Base-by-base conservation (phyloP, 2,329 filamentous ascomycete species). In the Colletotrichum chrysophilum region DNA sequence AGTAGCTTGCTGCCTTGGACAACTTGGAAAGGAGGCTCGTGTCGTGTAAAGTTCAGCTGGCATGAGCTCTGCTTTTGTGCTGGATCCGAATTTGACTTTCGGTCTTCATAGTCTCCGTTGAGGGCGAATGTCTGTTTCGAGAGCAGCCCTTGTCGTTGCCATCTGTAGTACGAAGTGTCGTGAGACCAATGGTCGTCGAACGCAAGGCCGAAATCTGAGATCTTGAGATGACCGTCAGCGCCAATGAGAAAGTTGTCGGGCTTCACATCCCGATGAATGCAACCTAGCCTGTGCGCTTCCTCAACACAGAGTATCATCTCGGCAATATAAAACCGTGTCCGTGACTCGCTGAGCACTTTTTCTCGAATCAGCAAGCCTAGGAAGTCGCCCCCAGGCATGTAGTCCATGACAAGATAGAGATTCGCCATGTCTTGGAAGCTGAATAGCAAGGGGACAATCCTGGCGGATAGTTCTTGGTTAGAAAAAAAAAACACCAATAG, bases 251-350 rank as follows among this genome's bases (percentile, higher is more conserved):
- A 98, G 80, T 99, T 99, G 87, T 98, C 96, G 0, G 96, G 97
- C 84, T 99, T 99, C 82, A 98, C 92, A 84, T 98, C 97, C 21
- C 96, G 94, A 83, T 99, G 97, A 64, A 99, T 98, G 89, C 96
- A 98, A 66, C 91, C 91, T 79, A 98, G 91, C 14, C 91, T 91
- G 87, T 98, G 96, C 0, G 95, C 94, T 83, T 98, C 96, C 84
- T 98, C 96, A 28, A 99, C 93, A 80, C 96, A 98, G 6, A 98
- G 87, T 69, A 98, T 94, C 96, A 98, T 98, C 86, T 99, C 96
- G 2, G 96, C 96, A 75, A 98, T 88, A 82, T 98, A 98, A 88
- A 95, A 98, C 77, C 91, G 93, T 6, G 96, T 93, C 58, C 95
- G 91, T 1, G 90, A 87, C 83, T 98, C 97, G 71, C 92, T 92